Evolutionary conservation across 768 basidiomycete species (phyloP).

Genomic region (Boletus sensibilis): DNA sequence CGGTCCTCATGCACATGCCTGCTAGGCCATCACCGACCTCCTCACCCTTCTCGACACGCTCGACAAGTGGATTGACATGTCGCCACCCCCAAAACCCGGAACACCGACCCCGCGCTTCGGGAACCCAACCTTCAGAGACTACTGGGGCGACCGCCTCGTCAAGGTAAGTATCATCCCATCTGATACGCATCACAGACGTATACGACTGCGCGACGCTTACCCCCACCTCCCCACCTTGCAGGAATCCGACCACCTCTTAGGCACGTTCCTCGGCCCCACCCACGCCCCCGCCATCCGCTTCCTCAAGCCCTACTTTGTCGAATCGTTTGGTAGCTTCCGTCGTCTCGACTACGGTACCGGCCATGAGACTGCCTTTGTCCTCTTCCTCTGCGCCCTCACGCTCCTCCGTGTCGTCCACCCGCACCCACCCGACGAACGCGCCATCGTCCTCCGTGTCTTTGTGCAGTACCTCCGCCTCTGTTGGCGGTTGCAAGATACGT

Average conservation of each 20-base stretch:
- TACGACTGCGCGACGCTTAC: background rate
- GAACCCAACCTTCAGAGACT: constrained; percentile 81
- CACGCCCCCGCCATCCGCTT: constrained; percentile 52
- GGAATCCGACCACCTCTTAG: constrained; percentile 54
- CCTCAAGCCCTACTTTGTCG: constrained; percentile 73
- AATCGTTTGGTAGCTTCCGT: constrained; percentile 85
- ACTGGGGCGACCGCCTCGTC: constrained; percentile 76
- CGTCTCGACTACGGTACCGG: constrained; percentile 97
- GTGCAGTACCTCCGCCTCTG: constrained; percentile 77
- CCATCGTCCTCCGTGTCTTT: constrained; percentile 60
- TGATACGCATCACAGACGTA: background rate
- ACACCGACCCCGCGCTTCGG: constrained; percentile 76
- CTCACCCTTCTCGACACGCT: constrained; percentile 64
- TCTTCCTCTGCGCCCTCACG: constrained; percentile 73
- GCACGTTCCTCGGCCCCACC: constrained; percentile 45
- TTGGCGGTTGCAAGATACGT: constrained; percentile 85
- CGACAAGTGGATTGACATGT: constrained; percentile 74
- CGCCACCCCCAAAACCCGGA: constrained; percentile 63
- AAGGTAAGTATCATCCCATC: constrained; percentile 47
- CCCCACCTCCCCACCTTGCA: constrained; percentile 23
- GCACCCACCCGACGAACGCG: constrained; percentile 58
- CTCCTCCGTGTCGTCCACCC: constrained; percentile 66
- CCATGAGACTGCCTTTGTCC: constrained; percentile 86
- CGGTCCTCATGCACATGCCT: background rate
- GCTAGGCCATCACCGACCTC: constrained; percentile 47